These are phyloP conservation scores for Lyophyllum decastes DNA, from an alignment of 768 basidiomycete genomes.

Conservation along the genomic window DNA sequence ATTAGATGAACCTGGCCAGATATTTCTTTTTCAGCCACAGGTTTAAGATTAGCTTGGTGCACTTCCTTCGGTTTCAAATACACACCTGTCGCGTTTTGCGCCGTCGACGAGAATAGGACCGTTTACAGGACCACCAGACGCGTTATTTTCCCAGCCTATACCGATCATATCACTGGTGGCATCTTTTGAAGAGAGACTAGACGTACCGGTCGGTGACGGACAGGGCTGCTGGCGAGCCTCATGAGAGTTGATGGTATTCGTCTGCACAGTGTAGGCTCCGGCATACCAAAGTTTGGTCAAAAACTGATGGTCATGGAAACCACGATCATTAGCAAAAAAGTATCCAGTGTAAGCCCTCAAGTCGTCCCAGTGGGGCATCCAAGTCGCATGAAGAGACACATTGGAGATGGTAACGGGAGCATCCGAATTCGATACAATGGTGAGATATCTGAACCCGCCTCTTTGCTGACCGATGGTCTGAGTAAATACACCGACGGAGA, in stretches of 20 bases:
- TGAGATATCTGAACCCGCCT: slow-evolving; percentile 50
- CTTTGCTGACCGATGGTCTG: slow-evolving; percentile 39
- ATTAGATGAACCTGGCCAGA: slow-evolving; percentile 23
- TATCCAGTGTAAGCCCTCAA: slow-evolving; percentile 48
- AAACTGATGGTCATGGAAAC: slow-evolving; percentile 44
- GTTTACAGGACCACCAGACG: slow-evolving; percentile 44
- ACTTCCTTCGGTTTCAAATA: not conserved
- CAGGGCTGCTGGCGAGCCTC: slow-evolving; percentile 35
- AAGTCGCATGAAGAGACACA: slow-evolving; percentile 42
- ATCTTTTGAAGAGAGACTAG: not conserved
- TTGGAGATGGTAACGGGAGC: slow-evolving; percentile 41
- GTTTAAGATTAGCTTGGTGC: not conserved
- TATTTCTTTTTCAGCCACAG: slow-evolving; percentile 21
- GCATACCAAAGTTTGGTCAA: slow-evolving; percentile 56
- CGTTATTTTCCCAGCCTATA: slow-evolving; percentile 51
- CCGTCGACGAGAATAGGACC: slow-evolving; percentile 58
- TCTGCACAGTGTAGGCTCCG: slow-evolving; percentile 57
- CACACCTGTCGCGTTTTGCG: slow-evolving; percentile 51
- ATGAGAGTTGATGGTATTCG: slow-evolving; percentile 42
- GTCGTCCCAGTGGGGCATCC: slow-evolving; percentile 51
- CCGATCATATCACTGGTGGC: not conserved
- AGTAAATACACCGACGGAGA: slow-evolving; percentile 28
- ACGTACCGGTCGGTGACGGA: slow-evolving; percentile 20
- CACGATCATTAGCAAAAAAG: slow-evolving; percentile 43
- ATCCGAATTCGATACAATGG: slow-evolving; percentile 41